phyloP scores from a whole-genome alignment of 1,284 basidiomycete species.

The Moesziomyces parantarcticus region DNA sequence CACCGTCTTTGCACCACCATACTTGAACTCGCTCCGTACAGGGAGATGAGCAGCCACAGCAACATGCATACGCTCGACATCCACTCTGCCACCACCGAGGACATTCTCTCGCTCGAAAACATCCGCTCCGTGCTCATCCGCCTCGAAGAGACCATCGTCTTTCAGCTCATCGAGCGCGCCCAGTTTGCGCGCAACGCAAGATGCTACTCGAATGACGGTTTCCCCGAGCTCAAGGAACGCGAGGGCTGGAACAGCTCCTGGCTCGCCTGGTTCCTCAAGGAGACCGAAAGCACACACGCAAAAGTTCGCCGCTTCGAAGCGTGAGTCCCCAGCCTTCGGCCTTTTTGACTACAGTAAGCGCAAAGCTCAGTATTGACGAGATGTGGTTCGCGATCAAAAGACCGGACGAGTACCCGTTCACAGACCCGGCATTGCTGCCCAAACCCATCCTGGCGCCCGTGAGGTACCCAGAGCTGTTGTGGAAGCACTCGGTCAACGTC shows the following conservation, averaged over 20 bases:
- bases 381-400: constrained; percentile 2
- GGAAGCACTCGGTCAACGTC: constrained; percentile 85
- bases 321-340: constrained; percentile 15
- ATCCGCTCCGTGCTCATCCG: constrained; percentile 88
- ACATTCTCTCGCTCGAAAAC: constrained; percentile 79
- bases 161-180: constrained; percentile 89
- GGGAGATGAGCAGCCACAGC: constrained; percentile 45
- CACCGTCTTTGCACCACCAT: neutral
- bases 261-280: constrained; percentile 96
- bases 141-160: constrained; percentile 98
- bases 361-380: too few relatives aligned
- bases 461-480: constrained; percentile 80
- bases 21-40: neutral
- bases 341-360: neutral
- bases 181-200: constrained; percentile 94
- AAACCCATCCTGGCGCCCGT: constrained; percentile 82
- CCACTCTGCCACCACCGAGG: constrained; percentile 46
- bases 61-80: constrained; percentile 57
- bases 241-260: constrained; percentile 83
- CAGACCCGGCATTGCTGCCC: constrained; percentile 78
- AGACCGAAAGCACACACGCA: constrained; percentile 90
- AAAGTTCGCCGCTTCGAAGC: constrained; percentile 47
- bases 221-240: constrained; percentile 75
- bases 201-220: constrained; percentile 84
- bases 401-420: constrained; percentile 98